These are phyloP conservation scores for Lactarius sanguifluus DNA, from an alignment of 768 basidiomycete species.

Conservation along the genomic window DNA sequence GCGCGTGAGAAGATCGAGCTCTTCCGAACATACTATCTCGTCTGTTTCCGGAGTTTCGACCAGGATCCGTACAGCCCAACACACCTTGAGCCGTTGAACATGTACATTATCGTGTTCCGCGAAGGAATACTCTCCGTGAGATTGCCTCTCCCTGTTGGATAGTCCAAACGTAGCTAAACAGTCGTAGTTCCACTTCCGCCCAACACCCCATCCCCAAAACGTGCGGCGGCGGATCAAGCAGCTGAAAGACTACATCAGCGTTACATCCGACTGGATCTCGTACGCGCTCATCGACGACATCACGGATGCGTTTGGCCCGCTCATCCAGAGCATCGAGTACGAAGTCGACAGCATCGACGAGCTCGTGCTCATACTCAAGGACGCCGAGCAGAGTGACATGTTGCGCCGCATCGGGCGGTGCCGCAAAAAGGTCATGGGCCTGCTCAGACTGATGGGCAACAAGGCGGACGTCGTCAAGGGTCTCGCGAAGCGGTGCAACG, in stretches of 20 bases:
- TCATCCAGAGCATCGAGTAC: slow-evolving; percentile 98
- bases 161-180: background rate
- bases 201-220: slow-evolving; percentile 96
- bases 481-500: slow-evolving; percentile 95
- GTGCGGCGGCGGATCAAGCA: slow-evolving; percentile 98
- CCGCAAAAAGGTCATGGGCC: slow-evolving; percentile 98
- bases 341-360: slow-evolving; percentile 99
- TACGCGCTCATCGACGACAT: slow-evolving; percentile 99
- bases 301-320: slow-evolving; percentile 97
- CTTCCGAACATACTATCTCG: slow-evolving; percentile 97
- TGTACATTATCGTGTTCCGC: slow-evolving; percentile 99
- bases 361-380: slow-evolving; percentile 93
- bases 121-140: slow-evolving; percentile 93
- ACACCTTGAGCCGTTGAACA: slow-evolving; percentile 96
- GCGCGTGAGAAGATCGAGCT: slow-evolving; percentile 99
- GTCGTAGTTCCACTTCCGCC: slow-evolving; percentile 89
- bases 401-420: slow-evolving; percentile 94
- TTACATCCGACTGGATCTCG: slow-evolving; percentile 99
- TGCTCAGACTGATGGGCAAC: slow-evolving; percentile 95
- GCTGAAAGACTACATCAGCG: slow-evolving; percentile 97
- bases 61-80: slow-evolving; percentile 98
- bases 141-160: slow-evolving; percentile 25
- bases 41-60: slow-evolving; percentile 98
- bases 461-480: slow-evolving; percentile 99
- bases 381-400: slow-evolving; percentile 98